A percentile compares a stretch with the other conserved stretches of the same genome.
These are phyloP conservation scores for Coniochaeta hoffmannii DNA, from an alignment of 2,329 filamentous ascomycete species.

Conservation along the genomic window DNA sequence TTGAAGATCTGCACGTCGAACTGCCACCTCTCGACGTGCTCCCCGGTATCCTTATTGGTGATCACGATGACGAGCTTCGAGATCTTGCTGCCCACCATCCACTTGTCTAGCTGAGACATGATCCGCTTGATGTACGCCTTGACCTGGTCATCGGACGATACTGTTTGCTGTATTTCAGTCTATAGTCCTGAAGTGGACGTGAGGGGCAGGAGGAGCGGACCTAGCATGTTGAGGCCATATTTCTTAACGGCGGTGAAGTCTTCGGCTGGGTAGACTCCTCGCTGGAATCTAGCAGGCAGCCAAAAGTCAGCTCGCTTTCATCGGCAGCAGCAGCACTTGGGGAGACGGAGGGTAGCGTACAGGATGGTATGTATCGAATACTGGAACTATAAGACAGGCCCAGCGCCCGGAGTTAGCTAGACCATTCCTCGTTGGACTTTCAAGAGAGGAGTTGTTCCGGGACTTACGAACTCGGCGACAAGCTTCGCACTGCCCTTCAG, in stretches of 20 bases:
- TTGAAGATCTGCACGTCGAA: conserved; percentile 70
- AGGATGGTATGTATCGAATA: conserved; percentile 97
- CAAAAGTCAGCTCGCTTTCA: conserved; percentile 12
- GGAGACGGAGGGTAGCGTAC: conserved; percentile 37
- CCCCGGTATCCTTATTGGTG: conserved; percentile 92
- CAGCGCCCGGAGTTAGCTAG: background rate
- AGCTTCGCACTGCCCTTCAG: conserved; percentile 79
- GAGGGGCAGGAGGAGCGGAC: conserved; percentile 29
- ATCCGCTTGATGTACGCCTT: conserved; percentile 99
- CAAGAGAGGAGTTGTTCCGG: background rate
- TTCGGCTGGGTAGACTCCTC: conserved; percentile 80
- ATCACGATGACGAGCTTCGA: conserved; percentile 95
- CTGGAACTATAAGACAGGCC: conserved; percentile 60
- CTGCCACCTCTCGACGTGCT: conserved; percentile 95
- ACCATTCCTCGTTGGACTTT: background rate
- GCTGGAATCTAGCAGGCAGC: conserved; percentile 71
- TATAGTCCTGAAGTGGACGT: conserved; percentile 11
- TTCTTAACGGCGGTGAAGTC: conserved; percentile 98
- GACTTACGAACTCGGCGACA: conserved; percentile 86
- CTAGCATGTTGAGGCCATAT: conserved; percentile 97
- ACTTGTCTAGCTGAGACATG: conserved; percentile 94
- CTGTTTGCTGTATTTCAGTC: conserved; percentile 31
- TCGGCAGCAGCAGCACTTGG: background rate
- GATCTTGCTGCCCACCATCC: conserved; percentile 97
- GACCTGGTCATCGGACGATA: conserved; percentile 94